Conservation (phyloP, 1,284 basidiomycete species). For the Cutaneotrichosporon cutaneum region DNA sequence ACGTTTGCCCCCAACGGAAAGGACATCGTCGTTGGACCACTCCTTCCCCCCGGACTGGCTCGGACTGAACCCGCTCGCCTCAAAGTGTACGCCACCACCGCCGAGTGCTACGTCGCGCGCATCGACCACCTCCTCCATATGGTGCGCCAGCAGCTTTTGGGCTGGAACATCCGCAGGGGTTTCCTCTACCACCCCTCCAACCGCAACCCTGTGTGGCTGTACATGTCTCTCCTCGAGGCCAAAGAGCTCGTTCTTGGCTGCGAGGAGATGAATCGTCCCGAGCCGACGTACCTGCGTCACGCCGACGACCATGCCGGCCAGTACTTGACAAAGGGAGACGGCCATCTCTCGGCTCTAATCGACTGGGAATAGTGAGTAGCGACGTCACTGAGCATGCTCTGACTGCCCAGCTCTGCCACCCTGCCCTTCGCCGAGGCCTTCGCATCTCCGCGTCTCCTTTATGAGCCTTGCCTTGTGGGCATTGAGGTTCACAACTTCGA, state of each 20-base stretch:
- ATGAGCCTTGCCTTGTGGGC: background rate
- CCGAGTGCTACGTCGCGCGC: background rate
- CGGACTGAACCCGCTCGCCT: background rate
- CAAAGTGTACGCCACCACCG: background rate
- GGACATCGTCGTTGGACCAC: background rate
- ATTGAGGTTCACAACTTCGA: background rate
- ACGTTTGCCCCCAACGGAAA: background rate
- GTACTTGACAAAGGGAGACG: background rate
- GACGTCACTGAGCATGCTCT: background rate
- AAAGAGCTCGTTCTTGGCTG: background rate
- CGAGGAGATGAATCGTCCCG: background rate
- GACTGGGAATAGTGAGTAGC: background rate
- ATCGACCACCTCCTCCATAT: background rate
- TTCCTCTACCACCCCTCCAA: too few species aligned
- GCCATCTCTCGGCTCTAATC: background rate
- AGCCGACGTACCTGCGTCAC: background rate
- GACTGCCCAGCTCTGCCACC: background rate
- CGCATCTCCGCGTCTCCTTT: background rate
- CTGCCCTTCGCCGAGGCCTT: background rate
- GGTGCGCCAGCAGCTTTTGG: background rate
- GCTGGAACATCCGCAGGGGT: background rate
- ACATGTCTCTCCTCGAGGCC: background rate
- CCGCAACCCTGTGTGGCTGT: background rate
- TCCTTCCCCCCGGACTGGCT: background rate
- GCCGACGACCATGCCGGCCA: background rate